Evolutionary conservation across 106 monocot genomes (phyloP), one percentile per base, ranked within the genome.

Genomic region (Chionographis japonica): DNA sequence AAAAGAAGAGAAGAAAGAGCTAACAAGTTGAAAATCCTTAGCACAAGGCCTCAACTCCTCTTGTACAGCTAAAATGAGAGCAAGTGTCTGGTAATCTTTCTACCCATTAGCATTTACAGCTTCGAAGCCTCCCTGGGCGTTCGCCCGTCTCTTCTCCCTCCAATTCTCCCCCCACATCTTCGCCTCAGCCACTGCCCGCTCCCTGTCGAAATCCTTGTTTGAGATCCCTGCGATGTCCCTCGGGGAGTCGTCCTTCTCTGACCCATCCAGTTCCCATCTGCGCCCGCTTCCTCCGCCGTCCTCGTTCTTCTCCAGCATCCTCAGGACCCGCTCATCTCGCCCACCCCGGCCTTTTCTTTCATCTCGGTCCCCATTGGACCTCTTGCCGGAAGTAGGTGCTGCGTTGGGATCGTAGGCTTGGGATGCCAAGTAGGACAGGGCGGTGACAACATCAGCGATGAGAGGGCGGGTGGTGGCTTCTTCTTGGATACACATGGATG

Each of bases 401-500:
- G 58, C 66, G 42, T 62, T 63, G 4, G 80, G 87, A 16, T 91
- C 88, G 40, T 88, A 82, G 10, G 78, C 56, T 50, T 92, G 85
- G 36, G 82, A 77, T 11, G 89, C 78, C 13, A 93, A 55, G 66
- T 83, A 93, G 15, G 88, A 81, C 8, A 93, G 83, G 1, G 92
- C 92, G 20, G 92, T 93, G 53, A 89, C 89, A 0, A 93, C 92
- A 54, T 89, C 92, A 10, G 81, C 85, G 8, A 86, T 93, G 40
- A 86, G 71, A 3, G 92, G 92, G 12, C 92, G 92, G 7, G 81
- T 66, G 4, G 78, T 78, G 12, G 89, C 89, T 41, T 89, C 80
- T 13, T 89, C 85, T 62, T 93, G 89, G 12, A 89, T 86, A 70
- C 92, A 93, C 92, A 93, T 93, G 50, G 86, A 86, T 1, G 92